These are phyloP conservation scores for Przewalskia tangutica DNA, from an alignment of 257 asterid genomes.

Conservation along the genomic window DNA sequence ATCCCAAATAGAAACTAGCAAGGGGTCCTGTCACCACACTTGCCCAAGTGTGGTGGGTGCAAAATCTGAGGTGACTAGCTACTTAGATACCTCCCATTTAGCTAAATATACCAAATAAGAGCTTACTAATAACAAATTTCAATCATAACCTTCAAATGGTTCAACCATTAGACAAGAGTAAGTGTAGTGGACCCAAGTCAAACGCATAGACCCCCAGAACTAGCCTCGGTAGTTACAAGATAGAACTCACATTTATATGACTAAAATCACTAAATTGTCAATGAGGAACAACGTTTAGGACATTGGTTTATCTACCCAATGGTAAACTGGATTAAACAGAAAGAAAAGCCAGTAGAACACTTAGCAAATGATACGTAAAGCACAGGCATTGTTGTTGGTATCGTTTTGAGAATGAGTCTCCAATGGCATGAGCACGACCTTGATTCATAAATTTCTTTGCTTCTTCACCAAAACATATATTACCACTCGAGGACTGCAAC, in stretches of 20 bases:
- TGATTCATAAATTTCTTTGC: neutral
- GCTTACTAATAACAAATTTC: neutral
- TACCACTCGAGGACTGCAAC: slow-evolving; percentile 61
- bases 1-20: too few species aligned
- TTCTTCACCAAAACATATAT: slow-evolving; percentile 65
- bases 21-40: too few species aligned
- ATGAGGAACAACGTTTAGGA: neutral
- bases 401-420: neutral
- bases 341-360: neutral
- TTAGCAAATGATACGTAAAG: neutral
- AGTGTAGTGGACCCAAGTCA: neutral
- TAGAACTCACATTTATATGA: neutral
- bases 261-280: neutral
- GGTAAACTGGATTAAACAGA: neutral
- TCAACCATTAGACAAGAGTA: neutral
- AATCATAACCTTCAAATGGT: neutral
- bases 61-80: neutral
- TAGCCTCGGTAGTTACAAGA: neutral
- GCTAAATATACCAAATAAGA: neutral
- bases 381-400: neutral
- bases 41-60: neutral
- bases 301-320: neutral
- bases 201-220: neutral
- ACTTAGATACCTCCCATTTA: neutral
- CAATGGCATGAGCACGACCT: neutral